These are phyloP conservation scores for Fusarium longipes DNA, from an alignment of 2,329 filamentous ascomycete species.

Conservation along the genomic window DNA sequence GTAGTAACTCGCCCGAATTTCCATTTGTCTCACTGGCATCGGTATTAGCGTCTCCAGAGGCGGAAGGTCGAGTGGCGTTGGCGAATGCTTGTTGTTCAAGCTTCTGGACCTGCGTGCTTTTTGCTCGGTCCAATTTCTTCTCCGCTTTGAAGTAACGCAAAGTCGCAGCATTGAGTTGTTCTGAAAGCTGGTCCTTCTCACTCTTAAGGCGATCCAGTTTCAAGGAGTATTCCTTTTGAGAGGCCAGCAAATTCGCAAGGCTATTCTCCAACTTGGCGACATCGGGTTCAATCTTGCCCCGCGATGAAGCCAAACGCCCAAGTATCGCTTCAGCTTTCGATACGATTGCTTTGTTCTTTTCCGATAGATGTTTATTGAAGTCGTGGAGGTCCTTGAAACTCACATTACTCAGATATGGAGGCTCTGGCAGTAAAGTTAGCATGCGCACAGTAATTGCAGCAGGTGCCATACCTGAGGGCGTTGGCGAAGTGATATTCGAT, in stretches of 20 bases:
- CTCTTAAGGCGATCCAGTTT: conserved; percentile 79
- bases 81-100: conserved; percentile 89
- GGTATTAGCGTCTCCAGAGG: conserved; percentile 58
- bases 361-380: conserved; percentile 85
- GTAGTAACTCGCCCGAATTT: conserved; percentile 74
- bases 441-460: neutral
- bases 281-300: conserved; percentile 72
- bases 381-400: conserved; percentile 72
- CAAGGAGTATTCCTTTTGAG: conserved; percentile 82
- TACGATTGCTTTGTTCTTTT: conserved; percentile 81
- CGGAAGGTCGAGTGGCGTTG: conserved; percentile 66
- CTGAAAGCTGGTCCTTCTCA: conserved; percentile 87
- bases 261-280: conserved; percentile 78
- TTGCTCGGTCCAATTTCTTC: conserved; percentile 89
- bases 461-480: conserved; percentile 43
- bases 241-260: conserved; percentile 78
- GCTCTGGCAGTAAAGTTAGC: conserved; percentile 57
- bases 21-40: conserved; percentile 65
- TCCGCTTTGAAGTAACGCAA: conserved; percentile 94
- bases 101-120: conserved; percentile 90
- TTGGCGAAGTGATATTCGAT: conserved; percentile 51
- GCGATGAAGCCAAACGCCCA: conserved; percentile 61
- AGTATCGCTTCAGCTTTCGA: conserved; percentile 78
- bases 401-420: conserved; percentile 67
- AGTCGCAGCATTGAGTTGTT: conserved; percentile 88